Conservation (phyloP, 2,329 filamentous ascomycete genomes). For the Penicillium sclerotigenum region DNA sequence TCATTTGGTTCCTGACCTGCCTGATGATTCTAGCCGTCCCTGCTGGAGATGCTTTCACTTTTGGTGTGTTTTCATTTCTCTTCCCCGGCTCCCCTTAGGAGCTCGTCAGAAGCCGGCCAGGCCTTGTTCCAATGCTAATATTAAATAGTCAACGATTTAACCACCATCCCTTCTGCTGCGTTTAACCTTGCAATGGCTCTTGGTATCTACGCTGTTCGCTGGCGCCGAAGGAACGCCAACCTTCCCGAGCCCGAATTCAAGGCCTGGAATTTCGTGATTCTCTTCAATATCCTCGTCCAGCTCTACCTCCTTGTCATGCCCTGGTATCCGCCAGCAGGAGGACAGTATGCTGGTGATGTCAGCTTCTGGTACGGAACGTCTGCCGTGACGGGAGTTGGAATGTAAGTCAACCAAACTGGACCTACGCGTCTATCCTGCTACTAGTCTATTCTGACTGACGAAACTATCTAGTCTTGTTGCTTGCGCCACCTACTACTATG, state of each 20-base stretch:
- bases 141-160: conserved; percentile 54
- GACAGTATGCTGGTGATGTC: conserved; percentile 60
- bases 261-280: conserved; percentile 57
- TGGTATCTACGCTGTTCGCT: conserved; percentile 58
- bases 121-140: not conserved
- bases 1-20: conserved; percentile 57
- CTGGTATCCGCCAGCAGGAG: conserved; percentile 64
- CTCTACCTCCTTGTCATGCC: conserved; percentile 65
- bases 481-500: conserved; percentile 56
- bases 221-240: conserved; percentile 51
- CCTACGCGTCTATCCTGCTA: not conserved
- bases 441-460: not conserved
- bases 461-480: conserved; percentile 43
- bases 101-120: not conserved
- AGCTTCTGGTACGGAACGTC: conserved; percentile 73
- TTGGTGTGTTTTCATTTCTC: conserved; percentile 38
- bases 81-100: too few relatives aligned
- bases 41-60: conserved; percentile 62
- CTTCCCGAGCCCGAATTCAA: conserved; percentile 52
- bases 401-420: conserved; percentile 48
- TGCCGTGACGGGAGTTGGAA: conserved; percentile 59
- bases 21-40: conserved; percentile 60
- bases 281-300: conserved; percentile 60
- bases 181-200: conserved; percentile 58
- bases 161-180: conserved; percentile 56